A percentile compares a stretch with the other conserved stretches of the same genome.
Evolutionary conservation across 768 basidiomycete species (phyloP).

Genomic region (Rhizopogon sp.): DNA sequence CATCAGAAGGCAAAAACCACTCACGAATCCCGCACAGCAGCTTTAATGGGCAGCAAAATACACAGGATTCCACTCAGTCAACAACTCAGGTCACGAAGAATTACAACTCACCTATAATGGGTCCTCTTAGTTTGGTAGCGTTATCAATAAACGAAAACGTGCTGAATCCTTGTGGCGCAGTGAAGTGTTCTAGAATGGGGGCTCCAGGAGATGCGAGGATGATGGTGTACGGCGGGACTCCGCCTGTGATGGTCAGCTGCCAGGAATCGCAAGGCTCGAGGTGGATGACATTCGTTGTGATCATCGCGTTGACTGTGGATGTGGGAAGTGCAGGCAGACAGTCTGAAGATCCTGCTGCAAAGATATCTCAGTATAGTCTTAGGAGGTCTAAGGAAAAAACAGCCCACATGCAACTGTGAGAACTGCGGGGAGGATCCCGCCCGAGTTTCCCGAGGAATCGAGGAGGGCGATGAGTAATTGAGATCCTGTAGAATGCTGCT

Average conservation of each 20-base stretch:
- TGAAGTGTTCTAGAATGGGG: slow-evolving; percentile 36
- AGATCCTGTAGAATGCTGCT: slow-evolving; percentile 28
- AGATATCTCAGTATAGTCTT: background rate
- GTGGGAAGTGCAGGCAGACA: slow-evolving; percentile 15
- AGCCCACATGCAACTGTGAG: slow-evolving; percentile 32
- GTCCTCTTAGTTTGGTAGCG: slow-evolving; percentile 25
- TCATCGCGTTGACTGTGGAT: slow-evolving; percentile 23
- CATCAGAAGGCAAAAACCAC: slow-evolving; percentile 15
- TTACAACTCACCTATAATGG: slow-evolving; percentile 31
- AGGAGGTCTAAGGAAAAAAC: background rate
- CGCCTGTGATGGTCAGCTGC: slow-evolving; percentile 40
- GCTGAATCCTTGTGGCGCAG: slow-evolving; percentile 27
- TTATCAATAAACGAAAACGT: slow-evolving; percentile 39
- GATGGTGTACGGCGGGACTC: slow-evolving; percentile 39
- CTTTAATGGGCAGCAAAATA: slow-evolving; percentile 18
- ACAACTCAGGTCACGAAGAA: background rate
- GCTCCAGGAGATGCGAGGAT: slow-evolving; percentile 35
- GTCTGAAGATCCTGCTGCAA: slow-evolving; percentile 22
- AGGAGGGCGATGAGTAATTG: slow-evolving; percentile 39
- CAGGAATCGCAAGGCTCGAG: slow-evolving; percentile 42
- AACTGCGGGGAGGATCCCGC: slow-evolving; percentile 32
- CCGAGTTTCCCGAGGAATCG: slow-evolving; percentile 38
- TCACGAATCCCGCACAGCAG: slow-evolving; percentile 38
- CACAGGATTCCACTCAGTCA: background rate
- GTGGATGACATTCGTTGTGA: slow-evolving; percentile 34